Conservation (phyloP, 192 early-diverging fungal genomes). For the Coemansia sp. region DNA sequence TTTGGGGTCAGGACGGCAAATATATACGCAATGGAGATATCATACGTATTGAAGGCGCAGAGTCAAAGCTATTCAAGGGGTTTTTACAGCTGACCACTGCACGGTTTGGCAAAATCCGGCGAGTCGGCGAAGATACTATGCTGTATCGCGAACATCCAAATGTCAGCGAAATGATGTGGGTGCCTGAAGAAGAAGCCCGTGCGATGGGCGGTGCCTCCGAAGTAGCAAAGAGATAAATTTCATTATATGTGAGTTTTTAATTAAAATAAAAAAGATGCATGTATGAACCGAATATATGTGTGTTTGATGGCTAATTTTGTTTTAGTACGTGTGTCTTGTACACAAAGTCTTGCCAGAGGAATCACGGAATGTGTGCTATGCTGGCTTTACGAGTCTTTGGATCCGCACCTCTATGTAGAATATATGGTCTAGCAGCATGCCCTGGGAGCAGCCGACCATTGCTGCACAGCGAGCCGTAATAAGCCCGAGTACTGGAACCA, state of each 20-base stretch:
- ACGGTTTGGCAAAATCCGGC: slow-evolving; percentile 52
- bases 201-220: slow-evolving; percentile 7
- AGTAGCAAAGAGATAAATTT: neutral
- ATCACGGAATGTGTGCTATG: too few species aligned
- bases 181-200: slow-evolving; percentile 40
- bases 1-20: slow-evolving; percentile 56
- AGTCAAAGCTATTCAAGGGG: slow-evolving; percentile 55
- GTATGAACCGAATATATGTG: too few species aligned
- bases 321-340: too few species aligned
- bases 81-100: slow-evolving; percentile 53
- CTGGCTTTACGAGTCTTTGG: too few species aligned
- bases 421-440: slow-evolving; percentile 3
- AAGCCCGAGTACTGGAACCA: slow-evolving; percentile 32
- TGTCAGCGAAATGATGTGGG: slow-evolving; percentile 47
- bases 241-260: neutral
- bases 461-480: slow-evolving; percentile 33
- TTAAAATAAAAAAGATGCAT: neutral
- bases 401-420: too few species aligned
- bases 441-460: slow-evolving; percentile 23
- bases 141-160: slow-evolving; percentile 46
- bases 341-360: too few species aligned
- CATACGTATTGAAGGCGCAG: slow-evolving; percentile 51
- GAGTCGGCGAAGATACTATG: slow-evolving; percentile 58
- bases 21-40: slow-evolving; percentile 59
- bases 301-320: too few species aligned